These are phyloP conservation scores for Erodium texanum DNA, from an alignment of 441 rosid species.

Conservation along the genomic window DNA sequence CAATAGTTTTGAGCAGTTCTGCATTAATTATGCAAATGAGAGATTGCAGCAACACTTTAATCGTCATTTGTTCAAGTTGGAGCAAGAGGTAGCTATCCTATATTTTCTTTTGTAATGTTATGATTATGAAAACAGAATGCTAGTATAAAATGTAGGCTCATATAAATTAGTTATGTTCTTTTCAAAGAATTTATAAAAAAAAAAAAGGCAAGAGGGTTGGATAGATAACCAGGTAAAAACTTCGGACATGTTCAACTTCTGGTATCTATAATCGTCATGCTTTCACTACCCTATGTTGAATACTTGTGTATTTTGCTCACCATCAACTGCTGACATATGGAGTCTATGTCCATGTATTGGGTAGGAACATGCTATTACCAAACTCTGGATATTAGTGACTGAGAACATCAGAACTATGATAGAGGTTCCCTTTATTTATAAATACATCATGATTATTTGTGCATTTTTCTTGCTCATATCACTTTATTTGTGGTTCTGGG, in stretches of 20 bases:
- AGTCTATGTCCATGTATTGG: no score
- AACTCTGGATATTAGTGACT: background rate
- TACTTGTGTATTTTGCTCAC: no score
- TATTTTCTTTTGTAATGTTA: constrained; percentile 9
- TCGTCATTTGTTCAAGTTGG: constrained; percentile 94
- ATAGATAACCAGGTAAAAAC: background rate
- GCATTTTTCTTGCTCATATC: background rate
- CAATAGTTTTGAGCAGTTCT: constrained; percentile 98
- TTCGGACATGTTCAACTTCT: background rate
- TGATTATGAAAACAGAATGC: constrained; percentile 3
- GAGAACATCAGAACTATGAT: background rate
- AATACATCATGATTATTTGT: background rate
- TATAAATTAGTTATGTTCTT: background rate
- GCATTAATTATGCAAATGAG: constrained; percentile 98
- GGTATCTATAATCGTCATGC: background rate
- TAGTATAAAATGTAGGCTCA: constrained; percentile 7
- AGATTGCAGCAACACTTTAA: constrained; percentile 98
- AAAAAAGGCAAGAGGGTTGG: background rate
- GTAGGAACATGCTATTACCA: background rate
- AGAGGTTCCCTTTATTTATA: background rate
- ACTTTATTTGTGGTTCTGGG: background rate
- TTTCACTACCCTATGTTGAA: background rate
- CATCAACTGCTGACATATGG: no score
- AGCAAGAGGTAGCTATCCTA: constrained; percentile 70
- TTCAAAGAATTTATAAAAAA: background rate